These are phyloP conservation scores for Taxillus chinensis DNA, from an alignment of 164 flowering plant genomes.

Conservation along the genomic window DNA sequence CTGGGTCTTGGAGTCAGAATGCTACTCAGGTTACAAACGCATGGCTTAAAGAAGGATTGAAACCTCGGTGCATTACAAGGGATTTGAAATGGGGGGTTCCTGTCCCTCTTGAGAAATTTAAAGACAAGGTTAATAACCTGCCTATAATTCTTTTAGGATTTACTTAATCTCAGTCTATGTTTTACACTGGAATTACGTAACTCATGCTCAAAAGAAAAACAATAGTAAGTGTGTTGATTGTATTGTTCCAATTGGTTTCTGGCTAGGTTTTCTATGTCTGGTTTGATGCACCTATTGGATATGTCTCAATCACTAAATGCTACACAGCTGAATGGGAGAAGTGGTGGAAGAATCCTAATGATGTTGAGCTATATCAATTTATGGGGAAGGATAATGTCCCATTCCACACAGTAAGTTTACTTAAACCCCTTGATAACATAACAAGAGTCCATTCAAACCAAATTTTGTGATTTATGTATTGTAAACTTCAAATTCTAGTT, in stretches of 20 bases:
- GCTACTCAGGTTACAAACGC: constrained; percentile 84
- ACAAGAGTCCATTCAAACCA: neutral
- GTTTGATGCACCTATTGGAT: constrained; percentile 98
- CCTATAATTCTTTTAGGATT: neutral
- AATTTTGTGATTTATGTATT: neutral
- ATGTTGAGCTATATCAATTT: constrained; percentile 90
- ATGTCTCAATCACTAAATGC: constrained; percentile 80
- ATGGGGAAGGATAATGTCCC: constrained; percentile 99
- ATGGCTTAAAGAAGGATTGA: constrained; percentile 88
- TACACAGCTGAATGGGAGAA: constrained; percentile 89
- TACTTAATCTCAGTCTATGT: neutral
- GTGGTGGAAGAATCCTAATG: constrained; percentile 97
- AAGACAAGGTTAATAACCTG: constrained; percentile 62
- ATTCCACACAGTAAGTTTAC: constrained; percentile 72
- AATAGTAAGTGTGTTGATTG: neutral
- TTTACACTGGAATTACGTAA: too few relatives aligned
- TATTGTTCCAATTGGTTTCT: constrained; percentile 1
- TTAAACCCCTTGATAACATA: neutral
- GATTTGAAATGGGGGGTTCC: constrained; percentile 99
- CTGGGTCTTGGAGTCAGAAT: constrained; percentile 93
- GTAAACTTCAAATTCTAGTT: too few relatives aligned
- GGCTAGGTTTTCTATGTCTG: constrained; percentile 91
- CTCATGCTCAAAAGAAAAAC: too few relatives aligned
- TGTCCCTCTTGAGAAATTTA: constrained; percentile 79
- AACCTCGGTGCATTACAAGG: constrained; percentile 75